phyloP scores from a whole-genome alignment of 768 basidiomycete species.

The Saitozyma podzolica region DNA sequence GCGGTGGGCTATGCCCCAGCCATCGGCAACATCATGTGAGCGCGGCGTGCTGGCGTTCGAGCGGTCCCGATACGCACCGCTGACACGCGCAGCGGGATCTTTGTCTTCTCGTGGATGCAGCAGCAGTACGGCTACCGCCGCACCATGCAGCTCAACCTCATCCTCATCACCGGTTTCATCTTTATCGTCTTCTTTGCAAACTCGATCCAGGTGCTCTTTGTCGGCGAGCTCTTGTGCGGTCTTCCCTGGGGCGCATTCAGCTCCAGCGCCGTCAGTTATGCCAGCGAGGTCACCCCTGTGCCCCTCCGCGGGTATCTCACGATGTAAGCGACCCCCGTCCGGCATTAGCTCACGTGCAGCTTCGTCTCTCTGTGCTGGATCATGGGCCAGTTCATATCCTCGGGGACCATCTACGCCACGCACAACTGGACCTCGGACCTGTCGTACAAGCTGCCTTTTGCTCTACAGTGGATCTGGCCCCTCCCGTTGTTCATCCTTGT shows the following conservation, averaged over 20 bases:
- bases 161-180: conserved; percentile 22
- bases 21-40: conserved; percentile 16
- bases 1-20: conserved; percentile 8
- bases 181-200: conserved; percentile 27
- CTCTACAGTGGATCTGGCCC: conserved; percentile 37
- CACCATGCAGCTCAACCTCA: conserved; percentile 21
- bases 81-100: conserved; percentile 2
- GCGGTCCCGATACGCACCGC: neutral
- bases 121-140: conserved; percentile 21
- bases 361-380: conserved; percentile 44
- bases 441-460: conserved; percentile 14
- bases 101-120: conserved; percentile 9
- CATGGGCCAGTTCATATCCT: conserved; percentile 40
- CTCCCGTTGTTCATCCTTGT: conserved; percentile 28
- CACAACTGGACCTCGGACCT: conserved; percentile 14
- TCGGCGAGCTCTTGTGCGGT: conserved; percentile 4
- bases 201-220: conserved; percentile 10
- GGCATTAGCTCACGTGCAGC: too few species aligned
- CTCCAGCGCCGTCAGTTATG: conserved; percentile 17
- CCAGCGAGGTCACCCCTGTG: conserved; percentile 37
- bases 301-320: conserved; percentile 37
- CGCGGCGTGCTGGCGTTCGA: neutral
- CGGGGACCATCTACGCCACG: conserved; percentile 30
- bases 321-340: neutral
- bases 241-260: conserved; percentile 1